Evolutionary conservation across 1,139 yeast genomes (phyloP).

Genomic region (Zygotorulaspora mrakii): DNA sequence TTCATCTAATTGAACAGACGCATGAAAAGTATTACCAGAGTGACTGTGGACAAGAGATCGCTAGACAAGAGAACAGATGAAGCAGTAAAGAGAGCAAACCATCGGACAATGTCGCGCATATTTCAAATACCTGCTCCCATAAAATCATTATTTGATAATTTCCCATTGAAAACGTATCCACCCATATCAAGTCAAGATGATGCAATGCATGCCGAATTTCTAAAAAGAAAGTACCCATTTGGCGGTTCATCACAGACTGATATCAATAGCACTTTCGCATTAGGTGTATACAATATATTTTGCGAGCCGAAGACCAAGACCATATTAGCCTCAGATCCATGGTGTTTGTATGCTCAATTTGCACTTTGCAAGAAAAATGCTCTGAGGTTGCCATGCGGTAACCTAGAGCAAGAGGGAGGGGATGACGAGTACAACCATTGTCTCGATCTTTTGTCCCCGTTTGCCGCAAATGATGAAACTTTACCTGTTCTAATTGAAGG

Average conservation of each 20-base stretch:
- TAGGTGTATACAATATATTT: constrained; percentile 25
- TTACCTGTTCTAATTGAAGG: constrained; percentile 27
- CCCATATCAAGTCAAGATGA: constrained; percentile 19
- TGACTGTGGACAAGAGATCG: too few species aligned
- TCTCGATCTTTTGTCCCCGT: constrained; percentile 19
- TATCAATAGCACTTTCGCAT: constrained; percentile 18
- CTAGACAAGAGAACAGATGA: background rate
- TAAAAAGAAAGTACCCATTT: constrained; percentile 18
- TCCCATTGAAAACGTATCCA: constrained; percentile 23
- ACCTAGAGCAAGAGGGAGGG: background rate
- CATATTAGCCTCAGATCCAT: constrained; percentile 26
- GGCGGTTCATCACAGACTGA: constrained; percentile 15
- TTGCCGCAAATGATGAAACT: constrained; percentile 15
- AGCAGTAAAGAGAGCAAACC: background rate
- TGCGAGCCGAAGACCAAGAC: constrained; percentile 13
- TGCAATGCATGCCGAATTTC: constrained; percentile 15
- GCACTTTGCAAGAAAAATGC: constrained; percentile 24
- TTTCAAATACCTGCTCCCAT: constrained; percentile 21
- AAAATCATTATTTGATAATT: constrained; percentile 22
- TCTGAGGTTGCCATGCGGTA: constrained; percentile 12
- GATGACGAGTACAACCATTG: constrained; percentile 12
- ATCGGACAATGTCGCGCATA: constrained; percentile 8
- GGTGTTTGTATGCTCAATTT: constrained; percentile 26
- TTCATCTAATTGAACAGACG: too few species aligned
- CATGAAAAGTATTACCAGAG: too few species aligned